phyloP scores from a whole-genome alignment of 306 rosid species.

The Quillaja saponaria region DNA sequence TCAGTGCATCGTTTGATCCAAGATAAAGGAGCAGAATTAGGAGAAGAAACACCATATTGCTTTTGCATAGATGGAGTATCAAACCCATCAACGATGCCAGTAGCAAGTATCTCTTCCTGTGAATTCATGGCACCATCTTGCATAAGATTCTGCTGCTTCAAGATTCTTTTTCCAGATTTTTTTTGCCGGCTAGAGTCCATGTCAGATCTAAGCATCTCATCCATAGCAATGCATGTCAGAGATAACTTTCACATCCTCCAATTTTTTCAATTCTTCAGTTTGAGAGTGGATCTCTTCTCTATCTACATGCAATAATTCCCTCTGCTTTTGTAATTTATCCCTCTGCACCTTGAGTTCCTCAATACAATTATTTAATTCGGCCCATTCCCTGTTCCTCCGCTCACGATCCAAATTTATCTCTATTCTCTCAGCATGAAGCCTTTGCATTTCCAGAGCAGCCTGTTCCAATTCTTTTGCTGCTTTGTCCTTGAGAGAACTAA shows the following conservation, averaged over 20 bases:
- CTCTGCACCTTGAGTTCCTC: slow-evolving; percentile 87
- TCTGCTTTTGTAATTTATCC: slow-evolving; percentile 81
- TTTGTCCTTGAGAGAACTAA: slow-evolving; percentile 69
- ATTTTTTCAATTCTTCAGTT: slow-evolving; percentile 71
- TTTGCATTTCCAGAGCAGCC: slow-evolving; percentile 73
- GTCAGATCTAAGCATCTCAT: slow-evolving; percentile 57
- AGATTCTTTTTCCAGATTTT: slow-evolving; percentile 44
- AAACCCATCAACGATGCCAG: slow-evolving; percentile 39
- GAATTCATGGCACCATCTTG: slow-evolving; percentile 35
- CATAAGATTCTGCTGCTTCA: slow-evolving; percentile 41
- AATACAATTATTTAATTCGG: slow-evolving; percentile 75
- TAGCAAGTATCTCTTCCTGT: slow-evolving; percentile 32
- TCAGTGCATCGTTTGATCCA: slow-evolving; percentile 79
- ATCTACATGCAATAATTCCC: slow-evolving; percentile 84
- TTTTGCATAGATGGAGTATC: slow-evolving; percentile 48
- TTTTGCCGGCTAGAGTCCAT: slow-evolving; percentile 47
- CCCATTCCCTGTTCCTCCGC: slow-evolving; percentile 83
- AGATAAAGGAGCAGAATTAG: slow-evolving; percentile 58
- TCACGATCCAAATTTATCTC: slow-evolving; percentile 88
- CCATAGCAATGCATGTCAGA: slow-evolving; percentile 55
- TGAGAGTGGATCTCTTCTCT: slow-evolving; percentile 67
- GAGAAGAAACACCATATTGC: slow-evolving; percentile 42
- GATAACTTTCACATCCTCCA: slow-evolving; percentile 63
- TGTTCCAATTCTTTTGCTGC: slow-evolving; percentile 70
- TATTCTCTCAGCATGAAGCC: slow-evolving; percentile 69